A percentile compares a stretch with the other conserved stretches of the same genome.
Conservation (phyloP, 2,329 filamentous ascomycete species). For the Cladophialophora bantiana region DNA sequence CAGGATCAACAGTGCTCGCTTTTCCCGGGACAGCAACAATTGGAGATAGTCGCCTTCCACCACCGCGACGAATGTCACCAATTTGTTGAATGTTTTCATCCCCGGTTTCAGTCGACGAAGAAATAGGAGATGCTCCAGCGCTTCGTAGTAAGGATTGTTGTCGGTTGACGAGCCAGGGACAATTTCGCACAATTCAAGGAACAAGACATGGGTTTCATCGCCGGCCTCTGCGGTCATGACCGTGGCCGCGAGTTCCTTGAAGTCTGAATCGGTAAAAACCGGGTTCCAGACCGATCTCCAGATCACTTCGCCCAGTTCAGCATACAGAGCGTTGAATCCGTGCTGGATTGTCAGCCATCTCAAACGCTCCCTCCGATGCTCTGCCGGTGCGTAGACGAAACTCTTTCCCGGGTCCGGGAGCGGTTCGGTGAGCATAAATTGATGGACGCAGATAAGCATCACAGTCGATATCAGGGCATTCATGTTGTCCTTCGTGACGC, state of each 20-base stretch:
- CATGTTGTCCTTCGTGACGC: constrained; percentile 46
- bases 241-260: constrained; percentile 1
- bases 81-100: constrained; percentile 28
- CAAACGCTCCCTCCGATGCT: constrained; percentile 12
- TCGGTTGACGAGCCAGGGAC: constrained; percentile 6
- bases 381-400: constrained; percentile 25
- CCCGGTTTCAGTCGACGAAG: constrained; percentile 22
- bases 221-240: neutral
- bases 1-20: constrained; percentile 31
- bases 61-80: constrained; percentile 28
- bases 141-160: constrained; percentile 26
- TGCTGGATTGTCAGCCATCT: constrained; percentile 25
- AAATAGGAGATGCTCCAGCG: constrained; percentile 26
- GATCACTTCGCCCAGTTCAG: constrained; percentile 17
- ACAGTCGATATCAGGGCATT: constrained; percentile 49
- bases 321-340: constrained; percentile 19
- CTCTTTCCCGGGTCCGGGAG: constrained; percentile 15
- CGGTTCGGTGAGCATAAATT: constrained; percentile 40
- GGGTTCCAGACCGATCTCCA: constrained; percentile 26
- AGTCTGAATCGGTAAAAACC: constrained; percentile 25
- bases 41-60: constrained; percentile 19
- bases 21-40: constrained; percentile 25
- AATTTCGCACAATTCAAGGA: constrained; percentile 26
- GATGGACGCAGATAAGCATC: constrained; percentile 47
- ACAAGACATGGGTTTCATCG: constrained; percentile 22